Conservation (phyloP, 148 eudicot genomes). For the Polygonum aviculare region DNA sequence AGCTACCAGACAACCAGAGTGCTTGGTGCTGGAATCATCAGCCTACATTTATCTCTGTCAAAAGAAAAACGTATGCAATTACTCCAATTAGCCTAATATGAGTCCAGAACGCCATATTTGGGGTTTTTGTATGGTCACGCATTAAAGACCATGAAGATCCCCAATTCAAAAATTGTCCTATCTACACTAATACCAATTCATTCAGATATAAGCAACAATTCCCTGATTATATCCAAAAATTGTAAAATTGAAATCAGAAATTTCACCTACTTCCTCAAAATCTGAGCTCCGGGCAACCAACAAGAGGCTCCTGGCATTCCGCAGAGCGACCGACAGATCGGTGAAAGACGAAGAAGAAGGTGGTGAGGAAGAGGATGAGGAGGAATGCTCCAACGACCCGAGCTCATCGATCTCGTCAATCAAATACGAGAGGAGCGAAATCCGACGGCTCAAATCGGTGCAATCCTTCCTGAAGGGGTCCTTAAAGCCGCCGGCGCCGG, state of each 20-base stretch:
- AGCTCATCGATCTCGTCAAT: constrained; percentile 60
- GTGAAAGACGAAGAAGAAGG: not conserved
- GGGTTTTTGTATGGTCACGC: not conserved
- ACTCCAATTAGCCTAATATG: not conserved
- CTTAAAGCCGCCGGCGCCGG: constrained; percentile 30
- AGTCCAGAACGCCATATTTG: not conserved
- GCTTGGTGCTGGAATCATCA: not conserved
- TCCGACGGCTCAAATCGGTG: constrained; percentile 57
- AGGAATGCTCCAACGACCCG: constrained; percentile 2
- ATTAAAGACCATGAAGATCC: not conserved
- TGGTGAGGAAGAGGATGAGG: constrained; percentile 20
- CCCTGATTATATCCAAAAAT: not conserved
- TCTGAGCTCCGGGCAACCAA: constrained; percentile 7
- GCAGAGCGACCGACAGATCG: not conserved
- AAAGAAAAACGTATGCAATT: not conserved
- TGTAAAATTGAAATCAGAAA: constrained; percentile 6
- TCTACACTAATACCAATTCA: not conserved
- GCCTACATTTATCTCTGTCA: not conserved
- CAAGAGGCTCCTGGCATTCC: constrained; percentile 9
- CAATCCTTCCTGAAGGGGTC: constrained; percentile 71
- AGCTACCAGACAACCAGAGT: not conserved
- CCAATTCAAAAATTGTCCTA: not conserved
- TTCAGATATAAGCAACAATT: not conserved
- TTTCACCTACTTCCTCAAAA: constrained; percentile 4
- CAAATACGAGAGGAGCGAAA: constrained; percentile 58